These are phyloP conservation scores for Myxozyma neotropica DNA, from an alignment of 805 yeast species.

Conservation along the genomic window DNA sequence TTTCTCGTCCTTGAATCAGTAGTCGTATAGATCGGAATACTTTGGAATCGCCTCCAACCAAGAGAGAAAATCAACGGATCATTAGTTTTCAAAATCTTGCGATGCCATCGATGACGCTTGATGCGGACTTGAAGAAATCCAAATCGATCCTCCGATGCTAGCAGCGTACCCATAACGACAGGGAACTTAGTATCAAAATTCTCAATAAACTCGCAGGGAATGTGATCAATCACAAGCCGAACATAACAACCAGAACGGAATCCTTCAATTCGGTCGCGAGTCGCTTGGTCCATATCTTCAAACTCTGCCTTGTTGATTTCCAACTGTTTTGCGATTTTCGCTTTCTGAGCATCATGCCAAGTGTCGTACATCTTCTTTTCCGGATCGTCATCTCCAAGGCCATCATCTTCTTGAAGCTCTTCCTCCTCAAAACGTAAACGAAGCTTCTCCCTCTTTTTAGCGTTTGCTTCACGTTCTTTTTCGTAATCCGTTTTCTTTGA, in stretches of 20 bases:
- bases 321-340: constrained; percentile 92
- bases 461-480: constrained; percentile 76
- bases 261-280: constrained; percentile 85
- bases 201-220: constrained; percentile 89
- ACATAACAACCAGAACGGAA: constrained; percentile 92
- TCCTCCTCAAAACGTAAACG: constrained; percentile 85
- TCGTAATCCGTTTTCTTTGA: constrained; percentile 53
- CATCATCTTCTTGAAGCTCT: constrained; percentile 56
- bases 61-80: constrained; percentile 92
- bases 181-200: constrained; percentile 86
- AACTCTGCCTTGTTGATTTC: constrained; percentile 80
- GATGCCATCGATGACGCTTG: constrained; percentile 99
- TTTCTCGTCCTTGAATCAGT: constrained; percentile 97
- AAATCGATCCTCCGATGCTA: constrained; percentile 87
- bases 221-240: constrained; percentile 73
- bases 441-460: constrained; percentile 85
- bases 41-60: constrained; percentile 99
- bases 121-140: constrained; percentile 92
- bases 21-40: constrained; percentile 92
- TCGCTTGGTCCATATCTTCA: constrained; percentile 71
- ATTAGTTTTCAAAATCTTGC: constrained; percentile 88
- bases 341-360: constrained; percentile 97
- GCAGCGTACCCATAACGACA: constrained; percentile 83
- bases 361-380: constrained; percentile 84
- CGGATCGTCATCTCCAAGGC: constrained; percentile 74